Evolutionary conservation across 306 rosid genomes (phyloP).

Genomic region (Inga leiocalycina): DNA sequence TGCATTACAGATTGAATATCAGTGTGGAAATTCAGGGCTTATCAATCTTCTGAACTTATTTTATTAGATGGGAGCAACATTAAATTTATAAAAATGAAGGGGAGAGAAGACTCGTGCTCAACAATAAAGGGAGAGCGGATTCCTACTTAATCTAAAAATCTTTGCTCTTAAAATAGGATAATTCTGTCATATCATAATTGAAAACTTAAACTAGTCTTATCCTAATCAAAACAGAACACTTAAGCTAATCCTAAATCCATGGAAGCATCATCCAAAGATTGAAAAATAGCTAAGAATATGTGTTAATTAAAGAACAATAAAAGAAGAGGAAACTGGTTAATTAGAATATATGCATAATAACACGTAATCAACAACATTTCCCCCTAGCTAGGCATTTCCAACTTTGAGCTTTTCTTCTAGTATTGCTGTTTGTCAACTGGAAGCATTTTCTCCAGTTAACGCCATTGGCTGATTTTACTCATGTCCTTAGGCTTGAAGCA

Average conservation of each 20-base stretch:
- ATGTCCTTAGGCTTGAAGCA: conserved; percentile 72
- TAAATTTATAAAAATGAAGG: not conserved
- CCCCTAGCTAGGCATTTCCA: not conserved
- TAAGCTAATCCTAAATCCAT: not conserved
- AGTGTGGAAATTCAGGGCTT: not conserved
- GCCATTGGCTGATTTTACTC: conserved; percentile 32
- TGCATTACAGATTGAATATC: conserved; percentile 20
- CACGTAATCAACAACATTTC: not conserved
- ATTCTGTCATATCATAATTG: not conserved
- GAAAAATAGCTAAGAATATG: not conserved
- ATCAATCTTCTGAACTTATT: not conserved
- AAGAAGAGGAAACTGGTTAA: not conserved
- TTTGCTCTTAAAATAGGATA: not conserved
- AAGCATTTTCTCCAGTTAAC: not conserved
- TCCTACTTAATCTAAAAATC: not conserved
- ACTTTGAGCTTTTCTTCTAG: not conserved
- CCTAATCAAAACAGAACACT: not conserved
- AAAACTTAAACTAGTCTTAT: not conserved
- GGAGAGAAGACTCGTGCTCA: not conserved
- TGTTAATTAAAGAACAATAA: not conserved
- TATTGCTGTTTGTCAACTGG: not conserved
- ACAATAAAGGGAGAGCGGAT: not conserved
- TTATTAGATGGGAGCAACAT: not conserved
- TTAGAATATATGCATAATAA: not conserved
- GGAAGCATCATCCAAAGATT: not conserved